These are phyloP conservation scores for Combretum micranthum DNA, from an alignment of 345 rosid species.

Conservation along the genomic window DNA sequence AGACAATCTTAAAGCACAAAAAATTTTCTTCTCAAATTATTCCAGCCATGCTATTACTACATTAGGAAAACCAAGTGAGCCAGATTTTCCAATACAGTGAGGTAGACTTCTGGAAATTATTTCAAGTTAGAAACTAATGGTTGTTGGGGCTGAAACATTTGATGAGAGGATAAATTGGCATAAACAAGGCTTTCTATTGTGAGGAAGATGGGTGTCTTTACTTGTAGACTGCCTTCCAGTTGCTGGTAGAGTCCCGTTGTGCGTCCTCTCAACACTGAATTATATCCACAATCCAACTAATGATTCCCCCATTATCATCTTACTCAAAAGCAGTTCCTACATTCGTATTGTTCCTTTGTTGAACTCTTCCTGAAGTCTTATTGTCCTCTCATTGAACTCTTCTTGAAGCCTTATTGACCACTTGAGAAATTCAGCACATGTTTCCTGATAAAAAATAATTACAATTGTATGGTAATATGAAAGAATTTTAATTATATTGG, in stretches of 20 bases:
- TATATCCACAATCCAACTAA: not conserved
- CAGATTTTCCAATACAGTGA: slow-evolving; percentile 5
- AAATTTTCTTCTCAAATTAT: too few species aligned
- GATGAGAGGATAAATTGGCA: too few species aligned
- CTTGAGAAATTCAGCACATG: slow-evolving; percentile 10
- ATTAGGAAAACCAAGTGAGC: not conserved
- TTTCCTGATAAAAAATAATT: slow-evolving; percentile 6
- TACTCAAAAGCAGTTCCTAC: not conserved
- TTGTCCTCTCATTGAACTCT: slow-evolving; percentile 2
- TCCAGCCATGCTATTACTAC: too few species aligned
- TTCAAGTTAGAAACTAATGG: slow-evolving; percentile 1
- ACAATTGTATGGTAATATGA: too few species aligned
- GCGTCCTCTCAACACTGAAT: too few species aligned
- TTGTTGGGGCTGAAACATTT: too few species aligned
- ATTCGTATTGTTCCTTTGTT: not conserved
- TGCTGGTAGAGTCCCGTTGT: not conserved
- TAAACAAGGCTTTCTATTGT: not conserved
- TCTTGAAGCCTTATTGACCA: slow-evolving; percentile 2
- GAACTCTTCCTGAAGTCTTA: not conserved
- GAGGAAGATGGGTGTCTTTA: not conserved
- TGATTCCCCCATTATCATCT: not conserved
- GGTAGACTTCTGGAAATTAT: slow-evolving; percentile 7
- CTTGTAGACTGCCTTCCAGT: not conserved
- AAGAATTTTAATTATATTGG: too few species aligned
- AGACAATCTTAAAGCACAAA: too few species aligned